Conservation (phyloP, 2,329 filamentous ascomycete species). For the Trichoderma aggressivum region DNA sequence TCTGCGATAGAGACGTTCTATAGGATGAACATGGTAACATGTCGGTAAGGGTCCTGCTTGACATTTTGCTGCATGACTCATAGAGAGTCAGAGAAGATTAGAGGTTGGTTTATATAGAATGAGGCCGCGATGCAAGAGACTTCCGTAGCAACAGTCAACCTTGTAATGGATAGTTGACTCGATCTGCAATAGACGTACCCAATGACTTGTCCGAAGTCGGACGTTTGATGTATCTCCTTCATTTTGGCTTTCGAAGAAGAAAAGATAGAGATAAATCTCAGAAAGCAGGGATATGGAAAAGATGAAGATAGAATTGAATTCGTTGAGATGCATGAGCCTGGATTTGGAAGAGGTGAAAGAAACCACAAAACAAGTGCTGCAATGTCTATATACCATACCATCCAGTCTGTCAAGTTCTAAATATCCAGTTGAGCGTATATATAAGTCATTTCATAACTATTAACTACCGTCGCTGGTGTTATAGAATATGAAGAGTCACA, state of each 20-base stretch:
- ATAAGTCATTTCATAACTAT: too few species aligned
- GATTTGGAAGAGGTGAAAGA: neutral
- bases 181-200: neutral
- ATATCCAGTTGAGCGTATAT: neutral
- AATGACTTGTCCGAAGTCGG: neutral
- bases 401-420: neutral
- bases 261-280: neutral
- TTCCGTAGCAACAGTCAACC: neutral
- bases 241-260: neutral
- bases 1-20: neutral
- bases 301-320: neutral
- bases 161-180: neutral
- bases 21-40: neutral
- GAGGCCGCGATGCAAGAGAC: neutral
- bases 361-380: neutral
- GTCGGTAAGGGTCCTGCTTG: neutral
- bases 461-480: neutral
- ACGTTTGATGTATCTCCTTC: neutral
- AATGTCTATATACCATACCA: neutral
- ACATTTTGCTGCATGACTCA: neutral
- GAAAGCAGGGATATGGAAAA: fast-evolving
- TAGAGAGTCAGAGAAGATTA: neutral
- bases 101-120: neutral
- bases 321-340: neutral
- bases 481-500: neutral